phyloP scores from a whole-genome alignment of 805 yeast species.

The Spathaspora hagerdaliae region DNA sequence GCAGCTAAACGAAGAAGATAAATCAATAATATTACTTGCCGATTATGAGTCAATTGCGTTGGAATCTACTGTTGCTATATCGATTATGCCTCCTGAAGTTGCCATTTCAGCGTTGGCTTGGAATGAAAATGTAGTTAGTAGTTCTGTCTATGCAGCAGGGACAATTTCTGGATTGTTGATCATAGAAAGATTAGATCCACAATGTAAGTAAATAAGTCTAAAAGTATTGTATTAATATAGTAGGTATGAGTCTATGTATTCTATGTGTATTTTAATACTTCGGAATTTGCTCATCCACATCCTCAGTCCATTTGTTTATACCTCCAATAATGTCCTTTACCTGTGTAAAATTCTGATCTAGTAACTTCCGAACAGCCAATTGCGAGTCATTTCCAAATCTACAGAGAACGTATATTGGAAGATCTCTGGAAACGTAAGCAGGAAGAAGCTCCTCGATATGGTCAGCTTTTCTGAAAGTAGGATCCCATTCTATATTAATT shows the following conservation, averaged over 20 bases:
- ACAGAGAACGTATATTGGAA: conserved; percentile 61
- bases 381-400: conserved; percentile 91
- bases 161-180: conserved; percentile 49
- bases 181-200: conserved; percentile 36
- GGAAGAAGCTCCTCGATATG: conserved; percentile 18
- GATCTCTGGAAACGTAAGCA: conserved; percentile 13
- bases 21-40: conserved; percentile 16
- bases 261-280: conserved; percentile 41
- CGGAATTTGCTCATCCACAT: conserved; percentile 60
- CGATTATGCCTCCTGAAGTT: conserved; percentile 48
- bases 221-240: neutral
- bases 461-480: conserved; percentile 31
- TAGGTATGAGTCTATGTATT: neutral
- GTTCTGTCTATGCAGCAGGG: conserved; percentile 54
- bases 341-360: conserved; percentile 43
- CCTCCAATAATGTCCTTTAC: conserved; percentile 81
- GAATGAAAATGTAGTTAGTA: conserved; percentile 44
- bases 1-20: conserved; percentile 6
- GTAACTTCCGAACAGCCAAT: conserved; percentile 57
- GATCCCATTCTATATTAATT: conserved; percentile 59
- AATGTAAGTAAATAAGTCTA: neutral
- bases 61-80: conserved; percentile 23
- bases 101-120: conserved; percentile 50
- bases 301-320: conserved; percentile 58
- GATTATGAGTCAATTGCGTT: conserved; percentile 26